Base-by-base conservation (phyloP, 1,284 basidiomycete species). In the Boletus calvinii region DNA sequence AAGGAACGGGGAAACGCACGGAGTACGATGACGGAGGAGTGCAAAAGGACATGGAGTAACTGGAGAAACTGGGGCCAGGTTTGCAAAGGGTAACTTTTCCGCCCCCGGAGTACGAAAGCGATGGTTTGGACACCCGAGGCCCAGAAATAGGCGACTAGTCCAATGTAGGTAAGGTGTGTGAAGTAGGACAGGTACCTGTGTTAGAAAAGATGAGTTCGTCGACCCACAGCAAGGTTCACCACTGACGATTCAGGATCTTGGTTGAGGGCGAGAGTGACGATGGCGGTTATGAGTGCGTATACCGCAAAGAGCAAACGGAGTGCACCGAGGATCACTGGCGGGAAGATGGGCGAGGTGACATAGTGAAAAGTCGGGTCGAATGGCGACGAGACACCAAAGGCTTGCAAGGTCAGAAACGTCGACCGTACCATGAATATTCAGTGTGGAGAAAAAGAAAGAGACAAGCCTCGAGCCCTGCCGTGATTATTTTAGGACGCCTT, bases 121-220 rank as follows among this genome's bases (percentile, higher is more conserved):
- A 78, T 48, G 0, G 81, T 80, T 54, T 87, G 85, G 2, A 80
- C 72, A 4, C 77, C 73, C 1, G 84, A 66, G 0, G 83, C 83
- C 61, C 76, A 83, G 65, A 83, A 79, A 65, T 86, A 88, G 13
- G 83, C 73, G 30, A 75, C 74, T 3, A 87, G 59, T 0, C 86
- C 86, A 41, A 80, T 79, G 56, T 81, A 85, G 1, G 81, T 77
- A 3, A 88, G 73, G 53, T 81, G 63, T 0, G 86, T 84, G 67
- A 89, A 84, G 67, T 79, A 85, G 4, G 80, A 77, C 59, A 84
- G 74, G 70, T 74, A 81, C n/a, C 84, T 85, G 60, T 20, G 22
- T 3, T 8, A 34, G 13, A 18, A 30, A 40, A 11, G 13, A 17
- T 54, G n/a, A 55, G 36, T 26, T 35, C 5, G 37, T 15, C 17